Base-by-base conservation (phyloP, 2,329 filamentous ascomycete genomes). In the Elsinoe perseae region DNA sequence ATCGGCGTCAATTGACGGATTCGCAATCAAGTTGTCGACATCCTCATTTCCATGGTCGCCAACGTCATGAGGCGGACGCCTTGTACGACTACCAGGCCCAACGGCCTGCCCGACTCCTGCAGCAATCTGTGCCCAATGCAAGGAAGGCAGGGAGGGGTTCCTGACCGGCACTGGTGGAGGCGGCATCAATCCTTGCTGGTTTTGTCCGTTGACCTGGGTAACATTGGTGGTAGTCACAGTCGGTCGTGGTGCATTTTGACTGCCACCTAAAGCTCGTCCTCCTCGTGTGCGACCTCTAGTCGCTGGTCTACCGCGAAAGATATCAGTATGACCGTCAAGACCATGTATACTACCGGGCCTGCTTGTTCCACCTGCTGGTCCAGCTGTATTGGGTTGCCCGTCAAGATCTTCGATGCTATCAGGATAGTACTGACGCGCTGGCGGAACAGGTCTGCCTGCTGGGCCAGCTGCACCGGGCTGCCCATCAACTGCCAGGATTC, bases 41-140 rank as follows among this genome's bases (percentile, higher is more conserved):
- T 9, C 20, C n/a, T 57, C 25, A 16, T 6, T 4, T 16, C 21
- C 44, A 5, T 10, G 16, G 44, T 50, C 25, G 44, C 7, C 32
- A 9, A 14, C 9, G 12, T 36, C 32, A 14, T 14, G 12, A 14
- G 4, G 4, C 12, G 32, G 9, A 44, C 20, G 20, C n/a, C 20
- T 21, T 21, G 20, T 25, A n/a, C 23, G 20, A 25, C 20, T 21
- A 9, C 4, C 18, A 6, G 20, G 14, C 9, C 9, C 38, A 10
- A 12, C 40, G 25, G 40, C 20, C n/a, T 44, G 20, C 6, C 20
- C 23, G 9, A 44, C n/a, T 10, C 40, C 40, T 8, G 48, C 48
- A 8, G 48, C 48, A 12, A 52, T 52, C 10, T 52, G 48, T 18
- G 48, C 30, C 48, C 48, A 52, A 20, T 52, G 48, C 6, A 50